Conservation (phyloP, 2,329 filamentous ascomycete species). For the Keithomyces neogunnii region DNA sequence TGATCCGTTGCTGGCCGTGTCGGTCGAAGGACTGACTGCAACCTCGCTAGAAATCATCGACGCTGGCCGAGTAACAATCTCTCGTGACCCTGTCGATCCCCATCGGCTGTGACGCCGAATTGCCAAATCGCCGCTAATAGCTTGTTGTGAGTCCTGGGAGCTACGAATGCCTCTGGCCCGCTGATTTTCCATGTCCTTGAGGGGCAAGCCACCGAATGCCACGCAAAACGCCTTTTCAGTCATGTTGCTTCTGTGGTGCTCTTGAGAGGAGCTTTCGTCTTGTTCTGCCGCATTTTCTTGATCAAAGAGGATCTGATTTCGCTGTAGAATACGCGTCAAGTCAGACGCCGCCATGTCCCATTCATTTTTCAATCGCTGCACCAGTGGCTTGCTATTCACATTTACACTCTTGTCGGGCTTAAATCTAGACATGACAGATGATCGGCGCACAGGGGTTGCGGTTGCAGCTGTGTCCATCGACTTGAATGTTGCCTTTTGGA, state of each 20-base stretch:
- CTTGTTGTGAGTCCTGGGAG: slow-evolving; percentile 6
- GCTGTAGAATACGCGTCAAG: slow-evolving; percentile 25
- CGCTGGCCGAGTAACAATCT: slow-evolving; percentile 5
- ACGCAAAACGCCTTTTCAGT: slow-evolving; percentile 20
- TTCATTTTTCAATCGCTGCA: slow-evolving; percentile 29
- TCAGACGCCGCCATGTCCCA: slow-evolving; percentile 28
- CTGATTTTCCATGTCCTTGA: slow-evolving; percentile 19
- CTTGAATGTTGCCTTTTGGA: slow-evolving; percentile 25
- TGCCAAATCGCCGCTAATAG: background rate
- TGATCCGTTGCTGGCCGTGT: slow-evolving; percentile 24
- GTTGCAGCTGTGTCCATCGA: slow-evolving; percentile 22
- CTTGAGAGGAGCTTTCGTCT: slow-evolving; percentile 15
- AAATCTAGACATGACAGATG: slow-evolving; percentile 26
- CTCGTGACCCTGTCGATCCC: slow-evolving; percentile 5
- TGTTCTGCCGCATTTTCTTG: slow-evolving; percentile 12
- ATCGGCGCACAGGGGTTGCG: slow-evolving; percentile 18
- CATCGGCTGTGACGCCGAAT: slow-evolving; percentile 5
- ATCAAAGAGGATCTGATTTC: slow-evolving; percentile 23
- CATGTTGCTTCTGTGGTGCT: slow-evolving; percentile 11
- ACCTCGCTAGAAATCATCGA: slow-evolving; percentile 24
- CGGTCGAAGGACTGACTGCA: slow-evolving; percentile 26
- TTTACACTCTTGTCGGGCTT: slow-evolving; percentile 21
- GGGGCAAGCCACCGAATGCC: slow-evolving; percentile 29
- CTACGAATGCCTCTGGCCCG: slow-evolving; percentile 14
- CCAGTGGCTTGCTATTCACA: slow-evolving; percentile 21